These are phyloP conservation scores for Odontarrhena argentea DNA, from an alignment of 345 rosid genomes.

Conservation along the genomic window DNA sequence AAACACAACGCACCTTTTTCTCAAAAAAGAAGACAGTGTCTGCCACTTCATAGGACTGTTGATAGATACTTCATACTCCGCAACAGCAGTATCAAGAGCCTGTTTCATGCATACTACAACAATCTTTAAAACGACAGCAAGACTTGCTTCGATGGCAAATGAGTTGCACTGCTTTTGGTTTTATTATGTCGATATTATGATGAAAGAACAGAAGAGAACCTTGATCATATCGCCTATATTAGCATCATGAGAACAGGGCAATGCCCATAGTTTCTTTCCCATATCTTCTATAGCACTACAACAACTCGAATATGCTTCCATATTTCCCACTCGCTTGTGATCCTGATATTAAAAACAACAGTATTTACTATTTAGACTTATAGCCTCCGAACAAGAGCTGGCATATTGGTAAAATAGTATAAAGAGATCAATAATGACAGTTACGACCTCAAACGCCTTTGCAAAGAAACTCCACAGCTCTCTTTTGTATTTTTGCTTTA, in stretches of 20 bases:
- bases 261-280: conserved; percentile 48
- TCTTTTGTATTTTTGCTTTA: conserved; percentile 42
- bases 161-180: conserved; percentile 9
- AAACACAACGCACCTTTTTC: conserved; percentile 42
- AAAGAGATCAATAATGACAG: background rate
- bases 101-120: conserved; percentile 34
- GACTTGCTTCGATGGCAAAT: conserved; percentile 12
- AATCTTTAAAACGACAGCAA: conserved; percentile 17
- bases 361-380: conserved; percentile 3
- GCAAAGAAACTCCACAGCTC: conserved; percentile 47
- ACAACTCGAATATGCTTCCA: conserved; percentile 50
- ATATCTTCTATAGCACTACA: conserved; percentile 49
- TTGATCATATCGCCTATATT: conserved; percentile 36
- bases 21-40: conserved; percentile 46
- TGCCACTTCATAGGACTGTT: conserved; percentile 58
- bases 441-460: conserved; percentile 44
- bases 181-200: conserved; percentile 10
- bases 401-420: background rate
- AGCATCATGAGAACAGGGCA: conserved; percentile 43
- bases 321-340: conserved; percentile 40
- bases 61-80: conserved; percentile 48
- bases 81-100: conserved; percentile 51
- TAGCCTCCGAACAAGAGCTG: conserved; percentile 6
- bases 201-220: conserved; percentile 22
- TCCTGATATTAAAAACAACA: conserved; percentile 26